Conservation (phyloP, 805 yeast species). For the Wickerhamiella australiensis region DNA sequence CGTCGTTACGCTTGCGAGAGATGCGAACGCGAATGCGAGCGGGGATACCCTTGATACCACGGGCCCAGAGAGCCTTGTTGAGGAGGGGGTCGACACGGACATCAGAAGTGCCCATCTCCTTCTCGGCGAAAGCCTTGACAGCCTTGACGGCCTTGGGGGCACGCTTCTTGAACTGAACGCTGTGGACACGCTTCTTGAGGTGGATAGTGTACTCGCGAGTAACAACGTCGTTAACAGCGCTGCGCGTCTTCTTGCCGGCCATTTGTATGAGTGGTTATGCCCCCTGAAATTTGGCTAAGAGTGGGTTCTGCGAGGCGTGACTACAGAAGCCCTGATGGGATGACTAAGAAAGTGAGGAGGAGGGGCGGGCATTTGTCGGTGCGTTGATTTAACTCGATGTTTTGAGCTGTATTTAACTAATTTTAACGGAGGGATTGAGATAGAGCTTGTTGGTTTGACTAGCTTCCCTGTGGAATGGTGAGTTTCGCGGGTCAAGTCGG, state of each 20-base stretch:
- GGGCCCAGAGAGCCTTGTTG: slow-evolving; percentile 97
- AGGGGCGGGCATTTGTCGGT: too few species aligned
- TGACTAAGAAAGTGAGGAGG: too few species aligned
- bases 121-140: slow-evolving; percentile 94
- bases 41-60: slow-evolving; percentile 99
- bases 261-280: slow-evolving; percentile 20
- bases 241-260: slow-evolving; percentile 32
- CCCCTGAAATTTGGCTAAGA: slow-evolving; percentile 8
- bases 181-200: slow-evolving; percentile 98
- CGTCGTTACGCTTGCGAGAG: slow-evolving; percentile 99
- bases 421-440: too few species aligned
- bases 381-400: too few species aligned
- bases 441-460: too few species aligned
- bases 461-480: too few species aligned
- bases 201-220: slow-evolving; percentile 99
- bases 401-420: too few species aligned
- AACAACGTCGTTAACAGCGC: slow-evolving; percentile 96
- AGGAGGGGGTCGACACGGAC: slow-evolving; percentile 98
- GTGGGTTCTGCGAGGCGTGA: slow-evolving; percentile 2
- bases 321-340: neutral
- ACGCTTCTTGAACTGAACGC: slow-evolving; percentile 98
- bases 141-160: slow-evolving; percentile 99
- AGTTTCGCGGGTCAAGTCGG: too few species aligned
- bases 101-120: slow-evolving; percentile 98
- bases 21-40: slow-evolving; percentile 96